Evolutionary conservation across 2,329 filamentous ascomycete species (phyloP), one percentile per base, ranked within the genome.

Genomic region (Talaromyces sp.): DNA sequence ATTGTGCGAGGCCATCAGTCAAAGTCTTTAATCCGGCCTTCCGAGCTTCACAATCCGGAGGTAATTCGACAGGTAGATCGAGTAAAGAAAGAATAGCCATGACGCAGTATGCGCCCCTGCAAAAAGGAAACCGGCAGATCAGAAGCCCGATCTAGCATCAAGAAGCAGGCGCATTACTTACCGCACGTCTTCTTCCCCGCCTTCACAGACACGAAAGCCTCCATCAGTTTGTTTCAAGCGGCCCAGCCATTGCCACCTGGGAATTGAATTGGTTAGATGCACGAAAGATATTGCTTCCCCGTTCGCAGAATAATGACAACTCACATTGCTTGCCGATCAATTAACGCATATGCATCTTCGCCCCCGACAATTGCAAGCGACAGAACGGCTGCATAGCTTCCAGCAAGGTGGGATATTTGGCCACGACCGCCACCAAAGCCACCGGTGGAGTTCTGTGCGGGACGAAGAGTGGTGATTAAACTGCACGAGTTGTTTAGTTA

Each of bases 371-470:
- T 83, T 20, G 88, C 84, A 47, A 99, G 79, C 41, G 89, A 85
- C 53, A 99, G 82, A 17, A 96, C 76, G 36, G 87, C 83, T 43
- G 92, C 91, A 79, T 97, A 99, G 1, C 89, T 91, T 42, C 90
- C 88, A 52, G 94, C 94, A 62, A 94, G 82, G 74, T 99, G 94
- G 48, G 90, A 91, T 61, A 84, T 81, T 70, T 97, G 94, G 24
- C 93, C 91, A 71, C 91, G 88, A n/a, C 94, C 92, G 58, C 93
- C 94, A 47, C 91, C 94, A 70, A 96, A 96, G 2, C 94, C 94
- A 46, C 94, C 94, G 14, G 80, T 80, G 19, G 79, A 72, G 71
- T 97, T 95, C 75, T 97, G 94, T 74, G 93, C 86, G 40, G 90
- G 85, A 43, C 80, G 81, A 46, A 94, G 86, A 6, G 92, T 97